phyloP scores from a whole-genome alignment of 2,329 filamentous ascomycete genomes.

The Penicillium crustosum region DNA sequence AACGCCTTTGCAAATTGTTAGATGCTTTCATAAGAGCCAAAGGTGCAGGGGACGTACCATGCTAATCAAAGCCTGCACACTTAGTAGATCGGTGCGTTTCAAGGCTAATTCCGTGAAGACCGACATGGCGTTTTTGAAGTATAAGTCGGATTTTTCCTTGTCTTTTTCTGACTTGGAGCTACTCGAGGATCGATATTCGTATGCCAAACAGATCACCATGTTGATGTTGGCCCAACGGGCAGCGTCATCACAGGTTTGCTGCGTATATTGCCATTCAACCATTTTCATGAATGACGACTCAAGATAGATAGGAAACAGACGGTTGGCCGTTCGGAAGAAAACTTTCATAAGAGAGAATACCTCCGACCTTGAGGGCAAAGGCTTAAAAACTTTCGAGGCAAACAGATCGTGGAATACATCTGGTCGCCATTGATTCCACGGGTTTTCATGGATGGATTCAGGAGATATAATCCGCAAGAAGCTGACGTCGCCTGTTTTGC shows the following conservation, averaged over 20 bases:
- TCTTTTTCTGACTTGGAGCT: constrained; percentile 83
- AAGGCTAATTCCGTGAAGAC: constrained; percentile 87
- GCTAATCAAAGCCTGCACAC: constrained; percentile 85
- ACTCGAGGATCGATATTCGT: constrained; percentile 86
- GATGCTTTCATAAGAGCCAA: neutral
- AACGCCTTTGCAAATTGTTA: constrained; percentile 52
- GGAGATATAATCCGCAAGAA: constrained; percentile 86
- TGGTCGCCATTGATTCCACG: constrained; percentile 94
- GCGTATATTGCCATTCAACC: constrained; percentile 87
- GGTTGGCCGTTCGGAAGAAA: constrained; percentile 95
- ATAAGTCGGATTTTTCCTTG: constrained; percentile 86
- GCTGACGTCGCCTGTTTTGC: constrained; percentile 86
- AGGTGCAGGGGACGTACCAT: constrained; percentile 56
- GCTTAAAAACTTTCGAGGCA: constrained; percentile 74
- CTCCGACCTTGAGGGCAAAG: constrained; percentile 78
- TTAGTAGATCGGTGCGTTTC: constrained; percentile 88
- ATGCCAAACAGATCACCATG: constrained; percentile 81
- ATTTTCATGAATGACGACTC: constrained; percentile 95
- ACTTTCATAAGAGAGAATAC: constrained; percentile 82
- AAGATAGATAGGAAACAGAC: constrained; percentile 93
- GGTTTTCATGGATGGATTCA: constrained; percentile 78
- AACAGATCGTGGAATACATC: constrained; percentile 93
- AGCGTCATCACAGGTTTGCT: constrained; percentile 85
- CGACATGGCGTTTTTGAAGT: constrained; percentile 92
- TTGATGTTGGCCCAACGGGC: constrained; percentile 98